Percentiles rank a stretch among this genome's conserved stretches.
phyloP scores from a whole-genome alignment of 2,329 filamentous ascomycete genomes.

The Fusarium staphyleae region DNA sequence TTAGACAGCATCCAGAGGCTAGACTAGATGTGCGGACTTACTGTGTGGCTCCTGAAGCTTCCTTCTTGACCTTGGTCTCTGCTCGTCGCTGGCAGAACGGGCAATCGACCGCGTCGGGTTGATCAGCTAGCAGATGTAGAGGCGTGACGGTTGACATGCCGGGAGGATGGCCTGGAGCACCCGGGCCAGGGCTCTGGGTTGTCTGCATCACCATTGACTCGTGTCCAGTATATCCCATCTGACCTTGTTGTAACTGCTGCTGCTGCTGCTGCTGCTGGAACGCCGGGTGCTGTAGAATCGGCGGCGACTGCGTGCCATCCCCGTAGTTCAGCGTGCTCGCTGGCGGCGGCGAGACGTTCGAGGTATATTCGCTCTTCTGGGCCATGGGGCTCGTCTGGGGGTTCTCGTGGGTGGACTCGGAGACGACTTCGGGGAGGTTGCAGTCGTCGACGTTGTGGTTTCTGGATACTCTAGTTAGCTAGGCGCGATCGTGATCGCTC shows the following conservation, averaged over 20 bases:
- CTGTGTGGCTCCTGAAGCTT: slow-evolving; percentile 36
- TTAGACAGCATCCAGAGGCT: too few relatives aligned
- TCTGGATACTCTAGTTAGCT: slow-evolving; percentile 5
- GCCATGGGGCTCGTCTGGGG: neutral
- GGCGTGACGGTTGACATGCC: slow-evolving; percentile 36
- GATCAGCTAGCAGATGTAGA: slow-evolving; percentile 35
- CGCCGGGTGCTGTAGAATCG: slow-evolving; percentile 27
- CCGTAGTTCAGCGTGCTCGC: slow-evolving; percentile 5
- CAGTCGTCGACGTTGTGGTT: slow-evolving; percentile 25
- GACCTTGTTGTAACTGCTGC: neutral
- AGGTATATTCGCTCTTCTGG: slow-evolving; percentile 11
- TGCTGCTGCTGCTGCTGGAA: neutral
- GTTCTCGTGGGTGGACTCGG: neutral
- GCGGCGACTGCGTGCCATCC: slow-evolving; percentile 24
- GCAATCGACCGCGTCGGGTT: slow-evolving; percentile 38
- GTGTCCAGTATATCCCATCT: slow-evolving; percentile 25
- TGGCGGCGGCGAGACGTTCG: slow-evolving; percentile 21
- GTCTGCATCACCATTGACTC: slow-evolving; percentile 16
- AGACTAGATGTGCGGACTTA: slow-evolving; percentile 10
- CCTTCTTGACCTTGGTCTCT: slow-evolving; percentile 33
- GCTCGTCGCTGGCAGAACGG: slow-evolving; percentile 37
- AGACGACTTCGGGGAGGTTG: slow-evolving; percentile 39
- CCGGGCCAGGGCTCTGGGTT: neutral
- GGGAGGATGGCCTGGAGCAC: neutral
- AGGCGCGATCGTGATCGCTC: neutral